These are phyloP conservation scores for Ganoderma meredithae DNA, from an alignment of 1,284 basidiomycete species.

Conservation along the genomic window DNA sequence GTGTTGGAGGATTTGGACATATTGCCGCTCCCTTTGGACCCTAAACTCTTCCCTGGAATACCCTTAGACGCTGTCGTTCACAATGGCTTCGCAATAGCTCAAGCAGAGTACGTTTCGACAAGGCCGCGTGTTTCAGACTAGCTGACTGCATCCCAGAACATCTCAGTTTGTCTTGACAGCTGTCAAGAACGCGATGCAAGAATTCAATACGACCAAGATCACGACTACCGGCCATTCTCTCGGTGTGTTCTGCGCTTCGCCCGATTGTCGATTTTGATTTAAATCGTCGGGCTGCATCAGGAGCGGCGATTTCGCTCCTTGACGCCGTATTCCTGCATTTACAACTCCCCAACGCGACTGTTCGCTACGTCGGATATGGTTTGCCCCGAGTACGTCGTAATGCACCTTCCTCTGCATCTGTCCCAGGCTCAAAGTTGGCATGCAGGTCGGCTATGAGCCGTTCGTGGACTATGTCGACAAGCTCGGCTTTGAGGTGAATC, in stretches of 20 bases:
- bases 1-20: slow-evolving; percentile 44
- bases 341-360: slow-evolving; percentile 47
- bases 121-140: not conserved
- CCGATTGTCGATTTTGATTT: slow-evolving; percentile 30
- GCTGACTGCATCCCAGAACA: slow-evolving; percentile 34
- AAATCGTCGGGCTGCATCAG: slow-evolving; percentile 25
- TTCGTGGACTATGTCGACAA: slow-evolving; percentile 64
- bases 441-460: slow-evolving; percentile 56
- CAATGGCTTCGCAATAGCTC: slow-evolving; percentile 59
- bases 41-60: slow-evolving; percentile 62
- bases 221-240: slow-evolving; percentile 49
- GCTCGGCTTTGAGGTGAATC: slow-evolving; percentile 34
- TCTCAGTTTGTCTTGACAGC: slow-evolving; percentile 46
- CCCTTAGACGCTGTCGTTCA: slow-evolving; percentile 57
- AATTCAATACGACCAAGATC: slow-evolving; percentile 40
- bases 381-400: slow-evolving; percentile 54
- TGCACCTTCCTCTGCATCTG: not conserved
- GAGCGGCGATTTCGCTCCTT: slow-evolving; percentile 55
- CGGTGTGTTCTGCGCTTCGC: slow-evolving; percentile 35
- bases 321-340: slow-evolving; percentile 54
- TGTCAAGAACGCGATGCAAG: slow-evolving; percentile 42
- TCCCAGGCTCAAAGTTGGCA: not conserved
- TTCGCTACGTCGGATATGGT: slow-evolving; percentile 52
- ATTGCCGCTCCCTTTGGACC: slow-evolving; percentile 35
- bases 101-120: slow-evolving; percentile 50